Base-by-base conservation (phyloP, 768 basidiomycete genomes). In the Serendipita sp. region DNA sequence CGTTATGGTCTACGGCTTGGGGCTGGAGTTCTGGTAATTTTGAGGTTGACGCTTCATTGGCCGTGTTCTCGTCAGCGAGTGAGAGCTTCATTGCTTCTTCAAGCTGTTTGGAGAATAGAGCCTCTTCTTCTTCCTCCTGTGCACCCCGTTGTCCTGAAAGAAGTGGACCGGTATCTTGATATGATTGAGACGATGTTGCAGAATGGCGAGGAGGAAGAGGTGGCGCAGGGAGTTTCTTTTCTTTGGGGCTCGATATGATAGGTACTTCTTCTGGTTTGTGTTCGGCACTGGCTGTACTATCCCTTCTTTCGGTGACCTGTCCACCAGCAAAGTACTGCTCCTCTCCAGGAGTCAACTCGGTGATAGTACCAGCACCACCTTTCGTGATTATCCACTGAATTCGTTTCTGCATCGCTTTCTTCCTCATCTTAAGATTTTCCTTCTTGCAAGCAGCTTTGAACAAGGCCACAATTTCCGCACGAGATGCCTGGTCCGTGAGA, bases 71-170 rank as follows among this genome's bases (percentile, higher is more conserved):
- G n/a, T n/a, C n/a, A 8, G 48, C n/a, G 18, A 50, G 48, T 8
- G 75, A 75, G 29, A 76, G 63, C 67, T 74, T 67, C 53, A 72
- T 75, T 11, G 74, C 74, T 45, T 68, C 62, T 63, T 75, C 73
- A 6, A 75, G 44, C 16, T 76, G 73, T 11, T 71, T 69, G 52
- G 69, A 48, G 16, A 65, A 70, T 18, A 23, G 63, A 36, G 40
- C 64, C 36, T 71, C 69, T 16, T 68, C 67, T 23, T 67, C 67
- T 4, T 65, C 68, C 23, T 23, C 23, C 23, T 23, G 23, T 23
- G 23, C 23, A 23, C 23, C 29, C 13, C 64, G 16, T 33, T 64
- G 16, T 53, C 5, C 27, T 60, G 55, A 10, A 60, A 8, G 18
- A 18, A 64, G 64, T 8, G 18, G 13, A 6, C 40, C 40, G 31